A percentile compares a stretch with the other conserved stretches of the same genome.
These are phyloP conservation scores for Trichoderma oligosporum DNA, from an alignment of 2,329 filamentous ascomycete genomes.

Conservation along the genomic window DNA sequence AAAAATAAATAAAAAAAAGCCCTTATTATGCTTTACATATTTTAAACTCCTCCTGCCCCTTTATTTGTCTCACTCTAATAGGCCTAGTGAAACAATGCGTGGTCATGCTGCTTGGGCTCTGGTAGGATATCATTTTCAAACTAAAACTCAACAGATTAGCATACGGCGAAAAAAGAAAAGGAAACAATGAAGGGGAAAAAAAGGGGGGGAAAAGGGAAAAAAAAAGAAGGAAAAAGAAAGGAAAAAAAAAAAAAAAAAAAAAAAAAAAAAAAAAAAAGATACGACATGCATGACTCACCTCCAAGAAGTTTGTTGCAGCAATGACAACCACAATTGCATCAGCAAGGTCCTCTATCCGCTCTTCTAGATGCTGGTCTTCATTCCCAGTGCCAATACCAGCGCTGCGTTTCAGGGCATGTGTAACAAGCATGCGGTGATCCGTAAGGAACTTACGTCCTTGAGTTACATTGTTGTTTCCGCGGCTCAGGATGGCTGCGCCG, in stretches of 20 bases:
- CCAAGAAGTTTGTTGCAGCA: constrained; percentile 75
- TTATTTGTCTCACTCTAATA: background rate
- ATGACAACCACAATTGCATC: constrained; percentile 84
- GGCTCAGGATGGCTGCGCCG: constrained; percentile 73
- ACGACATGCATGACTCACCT: constrained; percentile 55
- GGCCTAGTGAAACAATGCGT: constrained; percentile 40
- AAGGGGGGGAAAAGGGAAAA: too few relatives aligned
- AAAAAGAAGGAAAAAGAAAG: background rate
- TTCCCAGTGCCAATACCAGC: constrained; percentile 64
- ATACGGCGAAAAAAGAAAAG: background rate
- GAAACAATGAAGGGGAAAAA: background rate
- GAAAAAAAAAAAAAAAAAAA: background rate
- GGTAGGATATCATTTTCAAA: constrained; percentile 40
- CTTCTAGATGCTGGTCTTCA: constrained; percentile 44
- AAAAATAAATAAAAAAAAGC: background rate
- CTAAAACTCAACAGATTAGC: constrained; percentile 33
- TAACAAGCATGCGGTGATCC: constrained; percentile 78
- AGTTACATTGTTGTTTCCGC: constrained; percentile 76
- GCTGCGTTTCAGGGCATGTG: constrained; percentile 85
- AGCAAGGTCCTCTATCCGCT: constrained; percentile 70
- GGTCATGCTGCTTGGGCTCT: constrained; percentile 33
- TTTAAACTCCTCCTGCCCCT: background rate
- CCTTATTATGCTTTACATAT: constrained; percentile 8
- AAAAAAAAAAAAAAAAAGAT: background rate
- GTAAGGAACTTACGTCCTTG: constrained; percentile 76